Base-by-base conservation (phyloP, 192 early-diverging fungal genomes). In the Backusella morwellensis region DNA sequence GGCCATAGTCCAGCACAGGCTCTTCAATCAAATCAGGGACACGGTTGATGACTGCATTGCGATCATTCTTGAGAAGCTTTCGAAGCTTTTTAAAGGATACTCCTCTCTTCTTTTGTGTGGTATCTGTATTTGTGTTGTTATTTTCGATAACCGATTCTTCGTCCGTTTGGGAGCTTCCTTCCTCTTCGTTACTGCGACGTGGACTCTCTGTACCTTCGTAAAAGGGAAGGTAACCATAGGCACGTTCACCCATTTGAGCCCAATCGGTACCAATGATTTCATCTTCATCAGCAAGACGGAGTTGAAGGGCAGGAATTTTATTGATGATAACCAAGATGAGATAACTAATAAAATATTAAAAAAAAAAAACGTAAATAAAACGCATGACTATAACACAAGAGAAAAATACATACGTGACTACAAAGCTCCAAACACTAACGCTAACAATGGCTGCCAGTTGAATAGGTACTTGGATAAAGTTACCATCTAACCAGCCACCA, bases 201-300 rank as follows among this genome's bases (percentile, higher is more conserved):
- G 70, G 41, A 8, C 36, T 50, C 15, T 50, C 23, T 19, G 26
- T 3, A 17, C 68, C 73, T 69, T 79, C 73, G 15, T 79, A 68
- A 34, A 77, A 40, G 0, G 75, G 79, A n/a, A 85, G 32, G 66
- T 86, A 86, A 11, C 78, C 90, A 42, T 93, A 93, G 9, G 91
- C 88, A 41, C 81, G 74, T 84, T 96, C 95, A 59, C 96, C 95
- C 88, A 97, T 94, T 83, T 96, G 90, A 21, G 93, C 82, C 72
- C 90, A 80, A 80, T 98, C 95, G 3, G 91, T 86, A 26, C 96
- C 96, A 7, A 92, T 80, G 36, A 89, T 83, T 78, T 91, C 91
- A 77, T 91, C 91, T 69, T 92, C 89, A 66, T 93, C 91, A 75
- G 93, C 84, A 36, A 95, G 83, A 67, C 97, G 93, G 74, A 97